These are phyloP conservation scores for Colletotrichum spinosum DNA, from an alignment of 2,329 filamentous ascomycete species.

Conservation along the genomic window DNA sequence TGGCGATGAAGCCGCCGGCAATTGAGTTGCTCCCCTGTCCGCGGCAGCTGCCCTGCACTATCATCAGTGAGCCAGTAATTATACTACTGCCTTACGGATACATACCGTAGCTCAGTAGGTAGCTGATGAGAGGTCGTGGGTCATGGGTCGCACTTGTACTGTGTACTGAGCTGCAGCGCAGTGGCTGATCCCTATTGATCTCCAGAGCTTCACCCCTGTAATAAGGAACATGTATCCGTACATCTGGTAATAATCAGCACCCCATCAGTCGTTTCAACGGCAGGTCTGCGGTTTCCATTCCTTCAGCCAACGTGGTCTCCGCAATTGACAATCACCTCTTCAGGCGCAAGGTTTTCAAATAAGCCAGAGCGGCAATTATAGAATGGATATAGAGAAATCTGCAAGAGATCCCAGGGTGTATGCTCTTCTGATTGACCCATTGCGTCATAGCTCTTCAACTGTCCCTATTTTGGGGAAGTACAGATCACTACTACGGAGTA, in stretches of 20 bases:
- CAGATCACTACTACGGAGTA: too few relatives aligned
- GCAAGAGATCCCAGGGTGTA: background rate
- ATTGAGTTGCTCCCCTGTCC: too few relatives aligned
- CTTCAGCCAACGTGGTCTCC: background rate
- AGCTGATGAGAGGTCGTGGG: conserved; percentile 21
- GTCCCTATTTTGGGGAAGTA: too few relatives aligned
- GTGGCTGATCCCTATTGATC: conserved; percentile 30
- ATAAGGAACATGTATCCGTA: conserved; percentile 11
- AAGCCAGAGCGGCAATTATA: too few relatives aligned
- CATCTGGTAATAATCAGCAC: conserved; percentile 19
- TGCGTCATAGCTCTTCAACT: conserved; percentile 31
- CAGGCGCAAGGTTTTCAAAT: background rate
- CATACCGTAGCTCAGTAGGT: background rate
- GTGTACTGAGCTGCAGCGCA: conserved; percentile 19
- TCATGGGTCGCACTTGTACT: background rate
- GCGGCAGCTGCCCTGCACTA: background rate
- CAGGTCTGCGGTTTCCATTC: background rate
- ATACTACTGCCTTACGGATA: background rate
- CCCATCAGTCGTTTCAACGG: conserved; percentile 10
- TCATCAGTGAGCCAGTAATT: background rate
- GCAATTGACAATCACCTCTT: conserved; percentile 7
- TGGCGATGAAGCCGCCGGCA: too few relatives aligned
- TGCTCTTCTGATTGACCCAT: conserved; percentile 14
- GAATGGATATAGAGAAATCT: background rate
- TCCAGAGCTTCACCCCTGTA: conserved; percentile 36